phyloP scores from a whole-genome alignment of 31 red algal species.

The Odonthalia washingtoniensis region DNA sequence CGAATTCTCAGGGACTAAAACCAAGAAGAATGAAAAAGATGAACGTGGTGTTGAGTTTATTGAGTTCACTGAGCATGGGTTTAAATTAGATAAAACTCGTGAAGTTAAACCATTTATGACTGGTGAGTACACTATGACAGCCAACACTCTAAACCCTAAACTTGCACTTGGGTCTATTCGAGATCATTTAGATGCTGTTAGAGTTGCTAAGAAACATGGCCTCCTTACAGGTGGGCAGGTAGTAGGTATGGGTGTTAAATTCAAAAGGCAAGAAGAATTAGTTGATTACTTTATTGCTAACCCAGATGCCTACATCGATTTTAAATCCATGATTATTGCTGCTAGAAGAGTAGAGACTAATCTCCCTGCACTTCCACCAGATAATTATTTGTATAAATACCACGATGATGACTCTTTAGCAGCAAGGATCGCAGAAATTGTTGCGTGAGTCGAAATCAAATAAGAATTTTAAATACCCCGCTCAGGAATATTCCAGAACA shows the following conservation, averaged over 20 bases:
- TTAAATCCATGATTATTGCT: constrained; percentile 1
- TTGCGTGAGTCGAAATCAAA: constrained; percentile 1
- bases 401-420: constrained; percentile 5
- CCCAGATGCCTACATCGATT: neutral
- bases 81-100: neutral
- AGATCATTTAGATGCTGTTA: too few relatives aligned
- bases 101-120: neutral
- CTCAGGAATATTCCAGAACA: neutral
- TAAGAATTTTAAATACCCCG: constrained; percentile 1
- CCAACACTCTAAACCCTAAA: neutral
- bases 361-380: neutral
- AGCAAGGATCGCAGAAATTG: neutral
- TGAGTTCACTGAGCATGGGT: neutral
- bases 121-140: constrained; percentile 6
- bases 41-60: neutral
- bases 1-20: constrained; percentile 9
- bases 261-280: neutral
- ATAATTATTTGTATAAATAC: neutral
- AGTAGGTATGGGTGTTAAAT: too few relatives aligned
- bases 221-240: too few relatives aligned
- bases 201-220: too few relatives aligned
- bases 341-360: neutral
- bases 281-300: constrained; percentile 10
- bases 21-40: neutral
- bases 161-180: too few relatives aligned